Percentiles rank a stretch among this genome's conserved stretches.
These are phyloP conservation scores for Aspergillus clavatus DNA, from an alignment of 2,329 filamentous ascomycete genomes.

Conservation along the genomic window DNA sequence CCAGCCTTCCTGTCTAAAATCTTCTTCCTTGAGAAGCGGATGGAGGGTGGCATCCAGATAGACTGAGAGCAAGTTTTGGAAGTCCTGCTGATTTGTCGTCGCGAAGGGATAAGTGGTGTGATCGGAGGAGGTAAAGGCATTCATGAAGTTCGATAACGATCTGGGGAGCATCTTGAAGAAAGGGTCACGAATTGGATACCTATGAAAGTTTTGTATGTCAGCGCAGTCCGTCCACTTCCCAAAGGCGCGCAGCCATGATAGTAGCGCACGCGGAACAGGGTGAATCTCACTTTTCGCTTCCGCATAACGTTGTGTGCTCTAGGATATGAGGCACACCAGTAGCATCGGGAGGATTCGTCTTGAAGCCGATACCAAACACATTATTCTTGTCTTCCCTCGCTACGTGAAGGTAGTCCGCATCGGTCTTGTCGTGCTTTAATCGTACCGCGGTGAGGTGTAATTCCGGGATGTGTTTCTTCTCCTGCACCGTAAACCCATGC, in stretches of 20 bases:
- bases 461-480: conserved; percentile 89
- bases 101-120: conserved; percentile 98
- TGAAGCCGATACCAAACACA: conserved; percentile 99
- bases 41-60: conserved; percentile 93
- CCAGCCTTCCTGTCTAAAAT: conserved; percentile 97
- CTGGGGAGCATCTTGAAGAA: conserved; percentile 99
- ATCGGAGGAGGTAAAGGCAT: conserved; percentile 92
- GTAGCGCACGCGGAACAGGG: background rate
- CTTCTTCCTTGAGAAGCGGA: conserved; percentile 80
- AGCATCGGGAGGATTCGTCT: conserved; percentile 95
- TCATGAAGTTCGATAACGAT: conserved; percentile 99
- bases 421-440: conserved; percentile 89
- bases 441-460: conserved; percentile 87
- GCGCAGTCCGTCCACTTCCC: background rate
- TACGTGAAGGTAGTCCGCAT: conserved; percentile 92
- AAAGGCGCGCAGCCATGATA: background rate
- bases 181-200: conserved; percentile 93
- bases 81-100: conserved; percentile 92
- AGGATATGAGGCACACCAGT: conserved; percentile 95
- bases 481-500: conserved; percentile 86
- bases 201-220: conserved; percentile 33
- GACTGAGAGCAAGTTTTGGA: conserved; percentile 91
- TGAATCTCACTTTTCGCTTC: conserved; percentile 74
- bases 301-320: conserved; percentile 94
- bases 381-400: conserved; percentile 96